Evolutionary conservation across 2,329 filamentous ascomycete genomes (phyloP).

Genomic region (Ophiostoma sp.): DNA sequence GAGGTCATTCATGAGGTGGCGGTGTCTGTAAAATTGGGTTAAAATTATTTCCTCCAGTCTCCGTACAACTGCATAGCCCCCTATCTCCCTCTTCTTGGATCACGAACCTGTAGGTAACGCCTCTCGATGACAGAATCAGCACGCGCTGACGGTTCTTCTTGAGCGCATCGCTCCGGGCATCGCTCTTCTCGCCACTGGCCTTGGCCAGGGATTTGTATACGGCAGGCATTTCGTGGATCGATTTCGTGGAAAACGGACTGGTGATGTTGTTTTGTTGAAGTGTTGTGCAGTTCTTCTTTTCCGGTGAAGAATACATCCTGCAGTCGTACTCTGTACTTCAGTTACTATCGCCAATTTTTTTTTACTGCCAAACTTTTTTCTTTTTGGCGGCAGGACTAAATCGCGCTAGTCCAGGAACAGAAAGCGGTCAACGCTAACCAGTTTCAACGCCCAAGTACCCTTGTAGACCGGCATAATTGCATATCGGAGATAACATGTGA

Average conservation of each 20-base stretch:
- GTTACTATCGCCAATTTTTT: slow-evolving; percentile 20
- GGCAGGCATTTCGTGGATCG: slow-evolving; percentile 57
- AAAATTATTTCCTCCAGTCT: background rate
- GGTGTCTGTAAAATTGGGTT: slow-evolving; percentile 61
- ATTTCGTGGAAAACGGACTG: background rate
- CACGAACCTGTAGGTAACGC: slow-evolving; percentile 77
- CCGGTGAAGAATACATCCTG: background rate
- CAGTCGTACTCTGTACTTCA: background rate
- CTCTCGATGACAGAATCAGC: slow-evolving; percentile 86
- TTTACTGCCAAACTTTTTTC: slow-evolving; percentile 21
- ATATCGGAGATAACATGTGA: background rate
- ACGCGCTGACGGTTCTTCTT: slow-evolving; percentile 72
- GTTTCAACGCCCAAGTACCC: background rate
- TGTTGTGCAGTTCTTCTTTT: background rate
- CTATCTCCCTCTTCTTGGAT: background rate
- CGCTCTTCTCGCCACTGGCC: slow-evolving; percentile 50
- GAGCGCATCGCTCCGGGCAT: slow-evolving; percentile 40
- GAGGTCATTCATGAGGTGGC: slow-evolving; percentile 88
- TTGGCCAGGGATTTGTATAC: slow-evolving; percentile 76
- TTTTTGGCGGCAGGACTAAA: slow-evolving; percentile 20
- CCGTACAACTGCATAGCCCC: no score
- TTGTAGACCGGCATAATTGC: background rate
- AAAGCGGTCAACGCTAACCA: slow-evolving; percentile 19
- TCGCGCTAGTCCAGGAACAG: background rate
- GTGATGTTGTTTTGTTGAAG: background rate